These are phyloP conservation scores for Castanea sativa DNA, from an alignment of 306 rosid species.

Conservation along the genomic window DNA sequence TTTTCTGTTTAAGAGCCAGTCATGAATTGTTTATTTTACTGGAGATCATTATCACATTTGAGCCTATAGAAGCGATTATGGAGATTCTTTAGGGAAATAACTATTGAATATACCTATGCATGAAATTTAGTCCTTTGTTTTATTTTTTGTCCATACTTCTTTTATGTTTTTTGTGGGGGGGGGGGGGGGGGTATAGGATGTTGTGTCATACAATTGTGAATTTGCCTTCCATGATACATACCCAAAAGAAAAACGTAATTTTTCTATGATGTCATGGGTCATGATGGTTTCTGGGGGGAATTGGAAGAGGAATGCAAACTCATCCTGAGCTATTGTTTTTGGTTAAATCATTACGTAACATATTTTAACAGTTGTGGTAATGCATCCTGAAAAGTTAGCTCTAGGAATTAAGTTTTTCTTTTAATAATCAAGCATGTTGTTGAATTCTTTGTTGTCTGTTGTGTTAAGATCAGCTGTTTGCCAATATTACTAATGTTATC, in stretches of 20 bases:
- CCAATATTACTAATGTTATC: neutral
- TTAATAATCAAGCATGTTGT: neutral
- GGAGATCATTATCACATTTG: too few relatives aligned
- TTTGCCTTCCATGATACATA: neutral
- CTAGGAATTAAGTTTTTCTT: neutral
- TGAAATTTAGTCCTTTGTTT: too few relatives aligned
- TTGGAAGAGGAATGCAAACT: neutral
- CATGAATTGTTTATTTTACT: too few relatives aligned
- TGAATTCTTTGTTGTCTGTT: neutral
- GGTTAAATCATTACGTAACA: too few relatives aligned
- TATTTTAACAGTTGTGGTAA: neutral
- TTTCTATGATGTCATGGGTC: neutral
- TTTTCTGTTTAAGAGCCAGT: neutral
- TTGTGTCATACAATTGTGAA: neutral
- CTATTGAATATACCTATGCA: too few relatives aligned
- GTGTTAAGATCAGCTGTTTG: too few relatives aligned
- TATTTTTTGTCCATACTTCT: too few relatives aligned
- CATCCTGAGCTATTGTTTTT: neutral
- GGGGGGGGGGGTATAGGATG: neutral
- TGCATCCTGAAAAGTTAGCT: neutral
- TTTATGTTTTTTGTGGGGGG: too few relatives aligned
- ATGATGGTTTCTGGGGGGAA: neutral
- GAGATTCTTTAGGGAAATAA: too few relatives aligned
- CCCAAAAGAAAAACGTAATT: too few relatives aligned
- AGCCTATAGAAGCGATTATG: too few relatives aligned